Evolutionary conservation across 1,139 yeast species (phyloP).

Genomic region (Suhomyces yuchorum): DNA sequence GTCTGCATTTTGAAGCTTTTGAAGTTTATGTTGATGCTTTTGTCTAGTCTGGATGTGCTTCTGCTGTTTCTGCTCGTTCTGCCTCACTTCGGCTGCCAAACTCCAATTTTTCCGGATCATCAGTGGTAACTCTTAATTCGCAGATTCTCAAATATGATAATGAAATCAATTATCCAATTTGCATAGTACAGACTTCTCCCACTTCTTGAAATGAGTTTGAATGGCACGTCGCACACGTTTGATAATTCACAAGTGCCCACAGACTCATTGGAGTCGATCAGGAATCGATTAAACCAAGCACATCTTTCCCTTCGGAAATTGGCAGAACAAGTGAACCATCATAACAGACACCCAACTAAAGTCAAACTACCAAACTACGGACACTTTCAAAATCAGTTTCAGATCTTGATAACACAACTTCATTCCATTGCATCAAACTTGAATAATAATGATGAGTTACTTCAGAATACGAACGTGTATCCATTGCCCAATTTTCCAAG

Average conservation of each 20-base stretch:
- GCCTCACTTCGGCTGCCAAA: conserved; percentile 43
- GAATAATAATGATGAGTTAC: conserved; percentile 57
- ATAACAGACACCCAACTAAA: conserved; percentile 42
- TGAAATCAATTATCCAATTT: background rate
- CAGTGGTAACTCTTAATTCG: background rate
- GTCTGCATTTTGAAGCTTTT: conserved; percentile 32
- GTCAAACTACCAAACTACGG: conserved; percentile 44
- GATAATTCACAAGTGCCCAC: conserved; percentile 36
- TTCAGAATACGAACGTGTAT: conserved; percentile 71
- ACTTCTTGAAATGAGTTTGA: background rate
- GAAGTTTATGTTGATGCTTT: conserved; percentile 31
- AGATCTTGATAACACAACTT: conserved; percentile 78
- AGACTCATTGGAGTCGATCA: conserved; percentile 45
- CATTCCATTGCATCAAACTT: conserved; percentile 71
- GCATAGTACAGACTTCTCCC: background rate
- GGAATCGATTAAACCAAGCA: conserved; percentile 48
- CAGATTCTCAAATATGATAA: background rate
- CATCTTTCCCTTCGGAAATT: conserved; percentile 47
- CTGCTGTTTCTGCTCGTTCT: conserved; percentile 41
- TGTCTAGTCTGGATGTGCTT: conserved; percentile 43
- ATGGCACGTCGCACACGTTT: conserved; percentile 7
- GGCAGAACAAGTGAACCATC: conserved; percentile 45
- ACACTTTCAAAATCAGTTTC: conserved; percentile 73
- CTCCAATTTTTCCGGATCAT: conserved; percentile 51
- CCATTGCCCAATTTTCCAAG: conserved; percentile 87